phyloP scores from a whole-genome alignment of 2,329 filamentous ascomycete species.

The Clonostachys chloroleuca region DNA sequence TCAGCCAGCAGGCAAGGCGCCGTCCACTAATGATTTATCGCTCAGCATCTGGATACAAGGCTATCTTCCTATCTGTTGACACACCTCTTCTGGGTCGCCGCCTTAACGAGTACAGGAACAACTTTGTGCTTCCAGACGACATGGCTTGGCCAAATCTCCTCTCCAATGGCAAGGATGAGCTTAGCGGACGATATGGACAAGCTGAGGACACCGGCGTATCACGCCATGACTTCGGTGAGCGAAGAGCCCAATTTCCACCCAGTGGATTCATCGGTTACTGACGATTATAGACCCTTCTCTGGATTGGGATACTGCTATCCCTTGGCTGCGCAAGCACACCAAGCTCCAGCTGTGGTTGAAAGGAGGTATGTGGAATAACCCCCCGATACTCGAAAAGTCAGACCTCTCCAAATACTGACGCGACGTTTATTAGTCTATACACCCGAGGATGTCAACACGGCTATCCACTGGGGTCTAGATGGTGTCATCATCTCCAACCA shows the following conservation, averaged over 20 bases:
- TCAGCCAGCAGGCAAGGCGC: too few species aligned
- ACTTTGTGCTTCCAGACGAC: conserved; percentile 43
- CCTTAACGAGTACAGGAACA: conserved; percentile 40
- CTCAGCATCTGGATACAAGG: conserved; percentile 33
- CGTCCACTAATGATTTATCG: neutral
- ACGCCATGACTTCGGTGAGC: too few species aligned
- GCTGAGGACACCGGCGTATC: too few species aligned
- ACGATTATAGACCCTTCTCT: conserved; percentile 35
- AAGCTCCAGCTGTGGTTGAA: conserved; percentile 37
- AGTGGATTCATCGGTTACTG: too few species aligned
- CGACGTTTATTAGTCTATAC: conserved; percentile 4
- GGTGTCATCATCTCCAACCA: conserved; percentile 36
- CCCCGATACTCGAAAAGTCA: neutral
- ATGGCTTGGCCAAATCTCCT: conserved; percentile 26
- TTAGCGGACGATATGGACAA: too few species aligned
- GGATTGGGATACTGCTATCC: conserved; percentile 60
- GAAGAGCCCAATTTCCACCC: too few species aligned
- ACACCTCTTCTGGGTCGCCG: conserved; percentile 43
- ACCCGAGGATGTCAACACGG: conserved; percentile 9
- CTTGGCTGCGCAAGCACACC: conserved; percentile 49
- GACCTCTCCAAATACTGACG: conserved; percentile 24
- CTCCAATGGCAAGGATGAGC: neutral
- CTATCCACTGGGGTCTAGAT: conserved; percentile 25
- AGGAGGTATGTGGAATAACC: conserved; percentile 21
- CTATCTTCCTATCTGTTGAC: conserved; percentile 54